Conservation (phyloP, 1,139 yeast species). For the Kluyveromyces marxianus region DNA sequence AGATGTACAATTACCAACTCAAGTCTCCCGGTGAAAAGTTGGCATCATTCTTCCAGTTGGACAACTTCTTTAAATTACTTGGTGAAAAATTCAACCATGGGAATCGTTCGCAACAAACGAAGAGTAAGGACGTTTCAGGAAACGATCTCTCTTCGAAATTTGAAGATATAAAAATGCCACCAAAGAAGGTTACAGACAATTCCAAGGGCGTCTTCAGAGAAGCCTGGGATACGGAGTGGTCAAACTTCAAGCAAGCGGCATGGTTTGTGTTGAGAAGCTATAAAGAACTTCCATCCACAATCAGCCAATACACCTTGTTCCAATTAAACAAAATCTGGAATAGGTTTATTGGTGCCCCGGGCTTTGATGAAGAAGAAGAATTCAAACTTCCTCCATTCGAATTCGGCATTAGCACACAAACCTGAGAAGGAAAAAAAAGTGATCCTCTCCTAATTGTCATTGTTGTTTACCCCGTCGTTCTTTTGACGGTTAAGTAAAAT, state of each 20-base stretch:
- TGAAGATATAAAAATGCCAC: slow-evolving; percentile 24
- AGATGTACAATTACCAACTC: slow-evolving; percentile 37
- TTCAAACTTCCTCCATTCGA: not conserved
- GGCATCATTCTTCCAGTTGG: slow-evolving; percentile 22
- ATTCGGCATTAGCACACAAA: not conserved
- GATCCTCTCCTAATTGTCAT: not conserved
- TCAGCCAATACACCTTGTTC: slow-evolving; percentile 44
- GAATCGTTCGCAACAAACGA: slow-evolving; percentile 6
- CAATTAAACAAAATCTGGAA: slow-evolving; percentile 62
- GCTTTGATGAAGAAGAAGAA: slow-evolving; percentile 25
- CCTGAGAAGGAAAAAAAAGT: not conserved
- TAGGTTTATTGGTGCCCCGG: slow-evolving; percentile 50
- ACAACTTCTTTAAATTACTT: slow-evolving; percentile 27
- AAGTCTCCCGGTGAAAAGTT: slow-evolving; percentile 15
- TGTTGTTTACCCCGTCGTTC: not conserved
- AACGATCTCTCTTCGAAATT: slow-evolving; percentile 12
- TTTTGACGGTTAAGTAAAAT: too few species aligned
- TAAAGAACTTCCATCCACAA: slow-evolving; percentile 55
- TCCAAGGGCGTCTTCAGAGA: slow-evolving; percentile 19
- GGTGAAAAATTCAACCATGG: slow-evolving; percentile 6
- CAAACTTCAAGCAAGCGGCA: slow-evolving; percentile 55
- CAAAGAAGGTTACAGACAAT: slow-evolving; percentile 9
- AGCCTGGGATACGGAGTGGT: slow-evolving; percentile 47
- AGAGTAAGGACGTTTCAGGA: slow-evolving; percentile 12
- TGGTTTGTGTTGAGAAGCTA: slow-evolving; percentile 63